These are phyloP conservation scores for Boeremia exigua DNA, from an alignment of 2,329 filamentous ascomycete genomes.

Conservation along the genomic window DNA sequence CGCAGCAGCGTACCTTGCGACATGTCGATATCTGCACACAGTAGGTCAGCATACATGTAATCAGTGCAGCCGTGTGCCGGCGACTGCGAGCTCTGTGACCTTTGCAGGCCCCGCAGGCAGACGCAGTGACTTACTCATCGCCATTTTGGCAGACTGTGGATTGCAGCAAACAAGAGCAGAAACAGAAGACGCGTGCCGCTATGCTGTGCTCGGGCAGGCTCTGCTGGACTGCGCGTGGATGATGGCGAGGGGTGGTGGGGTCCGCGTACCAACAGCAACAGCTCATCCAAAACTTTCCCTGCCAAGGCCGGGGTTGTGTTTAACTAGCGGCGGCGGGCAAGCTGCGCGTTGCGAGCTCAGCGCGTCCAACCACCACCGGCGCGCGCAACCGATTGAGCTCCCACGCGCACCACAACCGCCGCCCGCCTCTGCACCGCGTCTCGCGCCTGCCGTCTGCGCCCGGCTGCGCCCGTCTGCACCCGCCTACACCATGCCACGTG, in stretches of 20 bases:
- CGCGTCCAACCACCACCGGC: conserved; percentile 1
- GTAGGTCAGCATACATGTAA: conserved; percentile 28
- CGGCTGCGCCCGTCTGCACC: conserved; percentile 15
- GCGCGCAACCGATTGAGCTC: conserved; percentile 20
- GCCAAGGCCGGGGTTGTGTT: conserved; percentile 22
- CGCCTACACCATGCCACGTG: conserved; percentile 42
- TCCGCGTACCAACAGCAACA: conserved; percentile 27
- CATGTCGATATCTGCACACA: conserved; percentile 74
- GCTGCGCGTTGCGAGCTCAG: not conserved
- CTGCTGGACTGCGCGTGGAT: conserved; percentile 14
- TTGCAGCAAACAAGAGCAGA: not conserved
- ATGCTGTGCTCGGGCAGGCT: conserved; percentile 10
- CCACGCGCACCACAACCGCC: conserved; percentile 1
- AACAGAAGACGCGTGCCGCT: conserved; percentile 3
- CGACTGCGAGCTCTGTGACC: not conserved
- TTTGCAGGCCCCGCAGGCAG: too few species aligned
- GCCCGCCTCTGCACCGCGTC: not conserved
- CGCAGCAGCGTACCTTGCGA: conserved; percentile 70
- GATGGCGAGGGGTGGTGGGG: conserved; percentile 37
- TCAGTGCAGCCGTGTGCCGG: not conserved
- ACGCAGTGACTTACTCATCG: conserved; percentile 47
- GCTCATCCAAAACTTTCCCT: conserved; percentile 37
- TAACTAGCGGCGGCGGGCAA: not conserved
- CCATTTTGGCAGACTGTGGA: conserved; percentile 34
- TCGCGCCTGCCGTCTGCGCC: not conserved